A percentile compares a stretch with the other conserved stretches of the same genome.
phyloP scores from a whole-genome alignment of 192 early-diverging fungal genomes.

The Coemansia sp. region DNA sequence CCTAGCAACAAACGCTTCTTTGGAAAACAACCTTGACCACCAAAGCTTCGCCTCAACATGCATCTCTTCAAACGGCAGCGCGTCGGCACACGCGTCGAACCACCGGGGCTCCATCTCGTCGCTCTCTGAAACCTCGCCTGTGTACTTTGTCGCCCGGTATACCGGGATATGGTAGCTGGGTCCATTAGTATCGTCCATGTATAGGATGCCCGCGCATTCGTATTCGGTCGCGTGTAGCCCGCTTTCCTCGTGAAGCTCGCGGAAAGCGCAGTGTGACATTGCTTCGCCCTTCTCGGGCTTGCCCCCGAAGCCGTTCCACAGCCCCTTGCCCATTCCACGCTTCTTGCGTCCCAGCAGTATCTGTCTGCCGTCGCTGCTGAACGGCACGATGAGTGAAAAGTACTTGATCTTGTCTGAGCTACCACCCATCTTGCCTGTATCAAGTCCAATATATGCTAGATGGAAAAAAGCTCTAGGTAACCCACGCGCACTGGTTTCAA shows the following conservation, averaged over 20 bases:
- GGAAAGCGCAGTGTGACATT: conserved; percentile 56
- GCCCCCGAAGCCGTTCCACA: conserved; percentile 77
- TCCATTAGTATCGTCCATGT: conserved; percentile 58
- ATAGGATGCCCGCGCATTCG: conserved; percentile 53
- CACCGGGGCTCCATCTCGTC: conserved; percentile 77
- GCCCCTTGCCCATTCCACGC: conserved; percentile 67
- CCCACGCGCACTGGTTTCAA: too few relatives aligned
- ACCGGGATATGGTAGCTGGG: conserved; percentile 57
- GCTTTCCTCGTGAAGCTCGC: conserved; percentile 68
- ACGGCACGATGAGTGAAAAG: conserved; percentile 38
- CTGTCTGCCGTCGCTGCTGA: conserved; percentile 14
- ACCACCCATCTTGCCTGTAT: too few relatives aligned
- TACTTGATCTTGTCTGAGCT: background rate
- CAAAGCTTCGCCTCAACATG: conserved; percentile 40
- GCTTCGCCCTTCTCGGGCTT: conserved; percentile 71
- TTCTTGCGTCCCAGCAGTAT: conserved; percentile 77
- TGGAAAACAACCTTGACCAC: conserved; percentile 40
- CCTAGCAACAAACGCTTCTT: conserved; percentile 21
- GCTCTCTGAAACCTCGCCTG: conserved; percentile 60
- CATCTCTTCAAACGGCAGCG: conserved; percentile 61
- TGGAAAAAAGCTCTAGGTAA: too few relatives aligned
- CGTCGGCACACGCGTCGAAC: conserved; percentile 43
- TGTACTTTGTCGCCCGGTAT: conserved; percentile 47
- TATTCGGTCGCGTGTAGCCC: conserved; percentile 47
- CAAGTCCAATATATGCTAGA: too few relatives aligned